Percentiles rank a stretch among this genome's conserved stretches.
These are phyloP conservation scores for Aspergillus floridensis DNA, from an alignment of 2,329 filamentous ascomycete species.

Conservation along the genomic window DNA sequence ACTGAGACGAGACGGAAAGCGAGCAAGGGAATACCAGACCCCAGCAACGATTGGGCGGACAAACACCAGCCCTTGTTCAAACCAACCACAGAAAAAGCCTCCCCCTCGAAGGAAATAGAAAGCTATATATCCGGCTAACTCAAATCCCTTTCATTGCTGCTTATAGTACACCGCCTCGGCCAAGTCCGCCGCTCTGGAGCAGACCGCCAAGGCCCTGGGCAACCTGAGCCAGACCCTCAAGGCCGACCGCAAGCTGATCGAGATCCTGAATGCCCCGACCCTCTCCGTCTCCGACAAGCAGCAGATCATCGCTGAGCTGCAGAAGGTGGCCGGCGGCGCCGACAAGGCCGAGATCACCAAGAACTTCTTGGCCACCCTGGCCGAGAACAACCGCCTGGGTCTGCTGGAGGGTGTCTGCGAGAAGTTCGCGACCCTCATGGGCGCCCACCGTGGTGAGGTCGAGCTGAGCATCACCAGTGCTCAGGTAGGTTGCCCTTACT, in stretches of 20 bases:
- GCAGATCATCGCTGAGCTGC: slow-evolving; percentile 79
- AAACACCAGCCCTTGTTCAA: no score
- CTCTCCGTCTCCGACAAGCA: slow-evolving; percentile 77
- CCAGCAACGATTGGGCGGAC: no score
- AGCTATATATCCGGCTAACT: background rate
- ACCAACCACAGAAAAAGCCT: no score
- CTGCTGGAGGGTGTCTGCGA: slow-evolving; percentile 76
- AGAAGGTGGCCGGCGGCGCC: slow-evolving; percentile 71
- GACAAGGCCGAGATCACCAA: slow-evolving; percentile 78
- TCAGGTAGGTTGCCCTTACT: slow-evolving; percentile 55
- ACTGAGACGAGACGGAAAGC: no score
- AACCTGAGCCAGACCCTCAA: slow-evolving; percentile 69
- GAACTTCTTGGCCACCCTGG: slow-evolving; percentile 88
- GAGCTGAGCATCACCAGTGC: slow-evolving; percentile 91
- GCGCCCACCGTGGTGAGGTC: slow-evolving; percentile 85
- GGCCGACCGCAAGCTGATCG: slow-evolving; percentile 76
- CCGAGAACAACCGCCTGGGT: slow-evolving; percentile 92
- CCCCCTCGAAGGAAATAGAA: no score
- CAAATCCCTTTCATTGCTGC: no score
- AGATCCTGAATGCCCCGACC: slow-evolving; percentile 76
- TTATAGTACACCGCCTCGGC: slow-evolving; percentile 88
- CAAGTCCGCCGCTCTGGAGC: slow-evolving; percentile 82
- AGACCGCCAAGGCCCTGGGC: slow-evolving; percentile 75
- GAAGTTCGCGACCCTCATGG: slow-evolving; percentile 86
- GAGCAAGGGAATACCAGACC: no score